Evolutionary conservation across 257 asterid genomes (phyloP).

Genomic region (Voacanga thouarsii): DNA sequence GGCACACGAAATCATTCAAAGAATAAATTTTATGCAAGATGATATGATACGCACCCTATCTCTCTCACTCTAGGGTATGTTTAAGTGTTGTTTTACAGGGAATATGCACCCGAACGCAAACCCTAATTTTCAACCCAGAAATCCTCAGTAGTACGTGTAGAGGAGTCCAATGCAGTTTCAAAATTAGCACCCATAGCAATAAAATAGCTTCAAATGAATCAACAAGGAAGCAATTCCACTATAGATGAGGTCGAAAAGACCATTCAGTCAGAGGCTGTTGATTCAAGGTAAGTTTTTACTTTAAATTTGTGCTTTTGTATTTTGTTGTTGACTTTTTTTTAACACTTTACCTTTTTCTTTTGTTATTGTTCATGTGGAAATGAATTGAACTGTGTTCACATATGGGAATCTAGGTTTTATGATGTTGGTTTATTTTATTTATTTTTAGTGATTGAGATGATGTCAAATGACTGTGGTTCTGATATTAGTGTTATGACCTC

Average conservation of each 20-base stretch:
- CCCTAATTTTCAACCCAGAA: conserved; percentile 64
- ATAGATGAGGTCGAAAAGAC: conserved; percentile 85
- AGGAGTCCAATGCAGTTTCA: conserved; percentile 53
- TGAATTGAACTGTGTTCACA: neutral
- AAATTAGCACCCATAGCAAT: conserved; percentile 57
- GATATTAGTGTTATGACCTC: neutral
- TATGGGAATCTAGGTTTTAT: neutral
- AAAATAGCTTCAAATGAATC: conserved; percentile 79
- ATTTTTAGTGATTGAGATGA: neutral
- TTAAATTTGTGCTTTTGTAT: neutral
- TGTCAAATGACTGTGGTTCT: neutral
- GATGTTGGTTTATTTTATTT: too few relatives aligned
- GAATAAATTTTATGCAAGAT: too few relatives aligned
- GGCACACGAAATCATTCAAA: too few relatives aligned
- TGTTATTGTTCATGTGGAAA: neutral
- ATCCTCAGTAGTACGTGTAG: conserved; percentile 67
- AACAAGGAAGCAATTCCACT: conserved; percentile 43
- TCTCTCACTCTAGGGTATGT: too few relatives aligned
- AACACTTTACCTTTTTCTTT: neutral
- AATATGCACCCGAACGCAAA: conserved; percentile 52
- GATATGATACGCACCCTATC: too few relatives aligned
- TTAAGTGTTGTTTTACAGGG: too few relatives aligned
- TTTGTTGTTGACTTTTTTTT: neutral
- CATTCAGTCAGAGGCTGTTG: conserved; percentile 74
- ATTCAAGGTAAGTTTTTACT: conserved; percentile 53